Conservation (phyloP, 2,329 filamentous ascomycete genomes). For the Colletotrichum gigasporum region DNA sequence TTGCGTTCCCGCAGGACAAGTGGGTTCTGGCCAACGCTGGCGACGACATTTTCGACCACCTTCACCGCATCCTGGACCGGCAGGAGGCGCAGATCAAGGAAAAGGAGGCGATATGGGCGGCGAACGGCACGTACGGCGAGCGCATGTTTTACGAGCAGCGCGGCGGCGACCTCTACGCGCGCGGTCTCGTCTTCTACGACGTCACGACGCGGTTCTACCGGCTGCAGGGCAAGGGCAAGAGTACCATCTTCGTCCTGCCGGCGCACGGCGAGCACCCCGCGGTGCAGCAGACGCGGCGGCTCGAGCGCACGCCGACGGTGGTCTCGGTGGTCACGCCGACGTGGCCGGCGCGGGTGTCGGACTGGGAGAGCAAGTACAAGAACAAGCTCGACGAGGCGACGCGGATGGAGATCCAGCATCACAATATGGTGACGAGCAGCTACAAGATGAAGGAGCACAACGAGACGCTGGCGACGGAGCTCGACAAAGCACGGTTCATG, state of each 20-base stretch:
- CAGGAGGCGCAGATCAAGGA: constrained; percentile 52
- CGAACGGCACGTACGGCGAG: constrained; percentile 53
- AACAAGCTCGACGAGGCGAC: constrained; percentile 35
- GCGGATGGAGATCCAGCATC: constrained; percentile 7
- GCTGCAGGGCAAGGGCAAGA: constrained; percentile 52
- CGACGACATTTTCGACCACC: constrained; percentile 56
- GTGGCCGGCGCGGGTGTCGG: constrained; percentile 44
- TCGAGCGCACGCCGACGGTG: constrained; percentile 55
- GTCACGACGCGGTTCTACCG: constrained; percentile 63
- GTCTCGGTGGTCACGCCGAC: constrained; percentile 39
- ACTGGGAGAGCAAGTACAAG: constrained; percentile 38
- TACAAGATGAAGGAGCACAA: constrained; percentile 25
- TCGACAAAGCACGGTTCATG: constrained; percentile 6
- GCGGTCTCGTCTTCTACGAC: constrained; percentile 59
- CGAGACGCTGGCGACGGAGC: constrained; percentile 19
- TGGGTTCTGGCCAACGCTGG: constrained; percentile 65
- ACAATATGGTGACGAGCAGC: constrained; percentile 33
- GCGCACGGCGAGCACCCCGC: constrained; percentile 57
- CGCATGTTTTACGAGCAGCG: constrained; percentile 41
- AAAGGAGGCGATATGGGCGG: constrained; percentile 44
- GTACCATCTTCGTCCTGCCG: constrained; percentile 63
- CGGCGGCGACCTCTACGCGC: constrained; percentile 43
- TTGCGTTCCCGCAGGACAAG: constrained; percentile 64
- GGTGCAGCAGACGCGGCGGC: constrained; percentile 50
- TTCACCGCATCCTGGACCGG: constrained; percentile 58